Evolutionary conservation across 1,284 basidiomycete genomes (phyloP), one percentile per base, ranked within the genome.

Genomic region (Apiotrichum gracile): DNA sequence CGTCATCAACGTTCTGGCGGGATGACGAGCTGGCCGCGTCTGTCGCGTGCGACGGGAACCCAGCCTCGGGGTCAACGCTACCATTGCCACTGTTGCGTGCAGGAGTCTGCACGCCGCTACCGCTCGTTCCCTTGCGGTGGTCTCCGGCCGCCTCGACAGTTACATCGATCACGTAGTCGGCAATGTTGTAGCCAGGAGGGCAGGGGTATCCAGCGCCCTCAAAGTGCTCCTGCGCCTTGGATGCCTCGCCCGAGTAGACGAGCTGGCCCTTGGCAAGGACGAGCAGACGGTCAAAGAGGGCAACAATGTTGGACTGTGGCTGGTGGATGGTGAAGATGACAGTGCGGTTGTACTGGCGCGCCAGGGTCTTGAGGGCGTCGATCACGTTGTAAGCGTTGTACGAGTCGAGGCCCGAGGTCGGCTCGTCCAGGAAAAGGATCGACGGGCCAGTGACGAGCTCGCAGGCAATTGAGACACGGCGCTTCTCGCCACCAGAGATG

Each of bases 251-350:
- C 2, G 87, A 86, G 76, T 91, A 91, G 17, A 96, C 83, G 14
- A 87, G 76, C 66, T 85, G 86, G 4, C 93, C 93, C 51, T 83
- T 82, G 0, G 88, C 89, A 13, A 98, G 81, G 5, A 98, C 77
- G 3, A 97, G 74, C 27, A 97, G 79, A 61, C 93, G 87, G 69
- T 98, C 94, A 65, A 98, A 97, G 16, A 98, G 77, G 0, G 90
- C 84, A 12, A 97, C 92, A 61, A 98, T 97, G 75, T 97, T 97
- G 71, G 88, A 91, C 52, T 93, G 85, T n/a, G 94, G 94, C 73
- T 97, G 94, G 69, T 98, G 94, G 57, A 98, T 97, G 0, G 94
- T 97, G 76, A 97, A 96, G 59, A 97, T 80, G 49, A 97, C 89
- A 2, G 57, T 59, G n/a, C 93, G 85, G 64, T 93, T 90, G 76